phyloP scores from a whole-genome alignment of 768 basidiomycete genomes.

The Cystoderma amianthinum region DNA sequence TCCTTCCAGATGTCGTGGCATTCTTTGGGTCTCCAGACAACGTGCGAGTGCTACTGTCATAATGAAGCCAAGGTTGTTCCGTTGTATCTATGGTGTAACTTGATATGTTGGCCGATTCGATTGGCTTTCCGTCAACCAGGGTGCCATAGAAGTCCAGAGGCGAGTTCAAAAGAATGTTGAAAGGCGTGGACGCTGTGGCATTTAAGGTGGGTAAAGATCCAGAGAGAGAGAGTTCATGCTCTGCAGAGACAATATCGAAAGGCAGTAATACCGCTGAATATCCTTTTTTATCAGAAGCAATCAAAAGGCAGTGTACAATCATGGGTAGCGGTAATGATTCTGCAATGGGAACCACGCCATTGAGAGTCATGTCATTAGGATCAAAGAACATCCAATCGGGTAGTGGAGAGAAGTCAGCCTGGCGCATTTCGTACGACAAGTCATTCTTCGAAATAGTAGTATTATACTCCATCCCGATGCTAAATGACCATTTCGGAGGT shows the following conservation, averaged over 20 bases:
- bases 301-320: slow-evolving; percentile 46
- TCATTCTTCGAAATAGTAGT: slow-evolving; percentile 46
- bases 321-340: slow-evolving; percentile 28
- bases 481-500: slow-evolving; percentile 83
- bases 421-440: slow-evolving; percentile 58
- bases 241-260: slow-evolving; percentile 63
- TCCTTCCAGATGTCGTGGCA: slow-evolving; percentile 23
- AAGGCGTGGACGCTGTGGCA: slow-evolving; percentile 48
- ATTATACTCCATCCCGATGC: slow-evolving; percentile 69
- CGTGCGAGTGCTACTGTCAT: slow-evolving; percentile 46
- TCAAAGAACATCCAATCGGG: slow-evolving; percentile 78
- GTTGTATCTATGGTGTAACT: slow-evolving; percentile 54
- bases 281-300: slow-evolving; percentile 68
- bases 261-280: slow-evolving; percentile 52
- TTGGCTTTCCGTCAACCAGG: slow-evolving; percentile 49
- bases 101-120: slow-evolving; percentile 54
- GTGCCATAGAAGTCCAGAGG: slow-evolving; percentile 57
- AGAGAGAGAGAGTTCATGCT: slow-evolving; percentile 56
- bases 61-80: slow-evolving; percentile 52
- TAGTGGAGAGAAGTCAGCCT: slow-evolving; percentile 59
- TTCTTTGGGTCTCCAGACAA: slow-evolving; percentile 62
- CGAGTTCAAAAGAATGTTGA: slow-evolving; percentile 46
- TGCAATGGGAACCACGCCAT: slow-evolving; percentile 65
- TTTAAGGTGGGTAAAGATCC: slow-evolving; percentile 61
- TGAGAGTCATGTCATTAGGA: slow-evolving; percentile 58